phyloP scores from a whole-genome alignment of 2,329 filamentous ascomycete genomes.

The Hymenoscyphus salicellus region DNA sequence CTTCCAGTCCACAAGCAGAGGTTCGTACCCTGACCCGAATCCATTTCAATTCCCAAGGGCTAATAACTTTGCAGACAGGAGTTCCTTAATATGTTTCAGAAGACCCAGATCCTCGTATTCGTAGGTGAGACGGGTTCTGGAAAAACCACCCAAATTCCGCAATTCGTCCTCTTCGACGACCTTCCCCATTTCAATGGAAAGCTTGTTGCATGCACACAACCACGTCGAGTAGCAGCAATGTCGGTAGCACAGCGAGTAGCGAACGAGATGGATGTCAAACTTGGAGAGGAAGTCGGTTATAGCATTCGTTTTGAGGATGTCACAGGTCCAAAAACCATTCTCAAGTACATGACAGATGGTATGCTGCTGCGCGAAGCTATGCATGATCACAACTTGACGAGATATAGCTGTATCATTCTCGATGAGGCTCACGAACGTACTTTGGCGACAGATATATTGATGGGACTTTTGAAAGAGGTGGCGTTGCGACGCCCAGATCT shows the following conservation, averaged over 20 bases:
- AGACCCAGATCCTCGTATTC: conserved; percentile 93
- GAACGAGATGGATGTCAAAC: conserved; percentile 87
- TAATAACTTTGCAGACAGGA: conserved; percentile 61
- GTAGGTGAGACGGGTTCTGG: conserved; percentile 99
- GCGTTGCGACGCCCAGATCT: conserved; percentile 78
- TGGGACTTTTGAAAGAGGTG: conserved; percentile 93
- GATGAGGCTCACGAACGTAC: conserved; percentile 98
- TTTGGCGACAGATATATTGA: conserved; percentile 92
- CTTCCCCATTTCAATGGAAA: conserved; percentile 81
- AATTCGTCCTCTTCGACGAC: conserved; percentile 97
- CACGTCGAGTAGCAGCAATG: conserved; percentile 96
- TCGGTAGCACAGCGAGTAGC: conserved; percentile 97
- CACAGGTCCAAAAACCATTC: conserved; percentile 80
- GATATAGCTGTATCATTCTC: conserved; percentile 96
- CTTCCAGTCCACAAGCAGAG: conserved; percentile 91
- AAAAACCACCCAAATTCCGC: conserved; percentile 98
- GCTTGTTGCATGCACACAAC: conserved; percentile 95
- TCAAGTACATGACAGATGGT: conserved; percentile 99
- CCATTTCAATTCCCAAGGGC: conserved; percentile 4
- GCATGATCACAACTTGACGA: conserved; percentile 85
- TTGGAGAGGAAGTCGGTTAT: conserved; percentile 95
- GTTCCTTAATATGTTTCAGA: conserved; percentile 89
- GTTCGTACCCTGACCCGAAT: conserved; percentile 42
- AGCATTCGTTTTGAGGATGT: conserved; percentile 98
- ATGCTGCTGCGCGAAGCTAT: conserved; percentile 96